These are phyloP conservation scores for Tylopilus rubrobrunneus DNA, from an alignment of 768 basidiomycete genomes.

Conservation along the genomic window DNA sequence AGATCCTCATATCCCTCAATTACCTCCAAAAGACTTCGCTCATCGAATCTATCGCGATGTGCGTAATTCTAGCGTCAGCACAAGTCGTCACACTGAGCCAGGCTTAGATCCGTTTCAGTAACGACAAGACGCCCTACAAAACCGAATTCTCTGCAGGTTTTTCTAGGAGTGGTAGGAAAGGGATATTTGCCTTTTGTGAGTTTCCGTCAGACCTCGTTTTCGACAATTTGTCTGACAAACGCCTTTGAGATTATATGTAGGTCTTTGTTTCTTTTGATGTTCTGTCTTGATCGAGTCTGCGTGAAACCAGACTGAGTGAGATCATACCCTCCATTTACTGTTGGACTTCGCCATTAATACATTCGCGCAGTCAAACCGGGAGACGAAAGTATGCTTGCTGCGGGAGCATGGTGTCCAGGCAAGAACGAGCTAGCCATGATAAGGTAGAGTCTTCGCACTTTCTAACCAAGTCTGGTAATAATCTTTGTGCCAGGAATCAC, in stretches of 20 bases:
- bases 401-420: constrained; percentile 75
- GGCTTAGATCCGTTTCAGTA: constrained; percentile 77
- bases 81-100: constrained; percentile 4
- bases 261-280: neutral
- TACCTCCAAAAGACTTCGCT: constrained; percentile 89
- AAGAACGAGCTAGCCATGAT: constrained; percentile 78
- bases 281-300: neutral
- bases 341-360: neutral
- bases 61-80: neutral
- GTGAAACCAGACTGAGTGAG: constrained; percentile 21
- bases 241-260: constrained; percentile 24
- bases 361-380: constrained; percentile 55
- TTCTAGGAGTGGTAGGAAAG: constrained; percentile 86
- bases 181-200: constrained; percentile 84
- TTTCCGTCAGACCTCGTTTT: constrained; percentile 6
- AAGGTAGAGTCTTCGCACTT: constrained; percentile 40
- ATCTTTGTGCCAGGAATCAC: constrained; percentile 44
- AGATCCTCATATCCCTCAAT: constrained; percentile 79
- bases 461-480: neutral
- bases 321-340: neutral
- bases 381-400: constrained; percentile 68
- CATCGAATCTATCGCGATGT: constrained; percentile 94
- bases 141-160: constrained; percentile 74
- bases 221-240: neutral
- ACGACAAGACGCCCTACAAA: constrained; percentile 97